Conservation (phyloP, 495 filamentous ascomycete genomes). For the Aspergillus biplanus region DNA sequence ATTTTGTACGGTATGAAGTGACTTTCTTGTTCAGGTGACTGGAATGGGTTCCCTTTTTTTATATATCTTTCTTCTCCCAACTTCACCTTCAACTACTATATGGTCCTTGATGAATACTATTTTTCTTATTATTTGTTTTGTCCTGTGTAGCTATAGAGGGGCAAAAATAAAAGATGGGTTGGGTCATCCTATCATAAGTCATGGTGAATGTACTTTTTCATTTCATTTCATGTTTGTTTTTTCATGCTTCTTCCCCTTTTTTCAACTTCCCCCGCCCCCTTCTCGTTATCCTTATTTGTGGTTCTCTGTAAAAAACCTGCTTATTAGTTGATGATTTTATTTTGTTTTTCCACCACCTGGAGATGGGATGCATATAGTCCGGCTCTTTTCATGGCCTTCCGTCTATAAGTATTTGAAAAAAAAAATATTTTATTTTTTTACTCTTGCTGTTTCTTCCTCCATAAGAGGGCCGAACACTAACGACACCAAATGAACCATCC, state of each 20-base stretch:
- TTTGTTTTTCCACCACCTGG: too few species aligned
- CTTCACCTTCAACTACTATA: neutral
- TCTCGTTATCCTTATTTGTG: too few species aligned
- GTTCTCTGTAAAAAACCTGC: neutral
- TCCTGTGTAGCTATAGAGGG: slow-evolving; percentile 1
- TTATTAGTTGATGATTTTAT: too few species aligned
- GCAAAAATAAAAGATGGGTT: neutral
- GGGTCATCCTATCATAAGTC: too few species aligned
- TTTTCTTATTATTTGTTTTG: slow-evolving; percentile 1
- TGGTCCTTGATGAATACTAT: neutral
- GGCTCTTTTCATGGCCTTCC: too few species aligned
- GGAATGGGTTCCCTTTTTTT: slow-evolving; percentile 14
- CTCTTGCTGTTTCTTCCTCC: too few species aligned
- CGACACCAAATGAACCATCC: too few species aligned
- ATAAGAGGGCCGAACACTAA: too few species aligned
- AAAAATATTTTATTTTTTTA: too few species aligned
- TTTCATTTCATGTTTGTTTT: neutral
- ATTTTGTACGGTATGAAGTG: slow-evolving; percentile 18
- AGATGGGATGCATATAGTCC: too few species aligned
- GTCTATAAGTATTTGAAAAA: too few species aligned
- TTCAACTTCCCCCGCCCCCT: neutral
- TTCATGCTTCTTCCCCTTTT: neutral
- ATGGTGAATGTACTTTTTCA: too few species aligned
- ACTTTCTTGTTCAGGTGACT: slow-evolving; percentile 15
- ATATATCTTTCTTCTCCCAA: slow-evolving; percentile 16